Percentiles rank a stretch among this genome's conserved stretches.
Conservation (phyloP, 805 yeast species). For the Pichia deserticola region DNA sequence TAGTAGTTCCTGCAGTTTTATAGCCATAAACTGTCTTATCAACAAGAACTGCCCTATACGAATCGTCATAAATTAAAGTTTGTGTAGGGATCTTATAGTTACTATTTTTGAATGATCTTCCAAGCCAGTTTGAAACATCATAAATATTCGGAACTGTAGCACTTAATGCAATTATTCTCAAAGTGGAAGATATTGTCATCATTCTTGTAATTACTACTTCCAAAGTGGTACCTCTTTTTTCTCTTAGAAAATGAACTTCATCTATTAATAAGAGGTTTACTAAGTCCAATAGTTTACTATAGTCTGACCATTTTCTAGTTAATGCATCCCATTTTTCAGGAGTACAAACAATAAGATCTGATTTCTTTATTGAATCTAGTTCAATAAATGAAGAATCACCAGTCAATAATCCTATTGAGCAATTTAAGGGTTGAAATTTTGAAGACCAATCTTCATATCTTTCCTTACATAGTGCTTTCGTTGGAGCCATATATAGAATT, state of each 20-base stretch:
- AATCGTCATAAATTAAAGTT: constrained; percentile 85
- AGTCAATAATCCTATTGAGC: constrained; percentile 77
- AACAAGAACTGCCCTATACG: constrained; percentile 88
- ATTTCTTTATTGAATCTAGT: constrained; percentile 71
- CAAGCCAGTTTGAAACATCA: constrained; percentile 90
- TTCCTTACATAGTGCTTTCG: constrained; percentile 92
- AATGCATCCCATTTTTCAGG: constrained; percentile 94
- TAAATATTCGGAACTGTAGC: constrained; percentile 88
- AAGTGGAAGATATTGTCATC: constrained; percentile 85
- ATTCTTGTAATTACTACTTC: constrained; percentile 93
- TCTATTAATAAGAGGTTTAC: constrained; percentile 83
- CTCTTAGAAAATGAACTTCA: constrained; percentile 92
- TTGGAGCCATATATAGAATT: constrained; percentile 84
- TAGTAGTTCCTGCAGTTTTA: constrained; percentile 27
- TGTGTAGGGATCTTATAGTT: constrained; percentile 71
- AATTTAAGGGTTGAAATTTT: constrained; percentile 76
- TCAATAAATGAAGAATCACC: constrained; percentile 90
- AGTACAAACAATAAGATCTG: constrained; percentile 86
- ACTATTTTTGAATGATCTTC: constrained; percentile 20
- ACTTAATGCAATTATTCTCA: constrained; percentile 82
- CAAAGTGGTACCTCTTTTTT: constrained; percentile 94
- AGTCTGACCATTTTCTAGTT: constrained; percentile 86
- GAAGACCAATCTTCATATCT: constrained; percentile 81
- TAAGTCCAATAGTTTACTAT: constrained; percentile 70
- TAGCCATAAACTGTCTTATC: constrained; percentile 57